phyloP scores from a whole-genome alignment of 139 green algal genomes.

The Coelastrella sp. region DNA sequence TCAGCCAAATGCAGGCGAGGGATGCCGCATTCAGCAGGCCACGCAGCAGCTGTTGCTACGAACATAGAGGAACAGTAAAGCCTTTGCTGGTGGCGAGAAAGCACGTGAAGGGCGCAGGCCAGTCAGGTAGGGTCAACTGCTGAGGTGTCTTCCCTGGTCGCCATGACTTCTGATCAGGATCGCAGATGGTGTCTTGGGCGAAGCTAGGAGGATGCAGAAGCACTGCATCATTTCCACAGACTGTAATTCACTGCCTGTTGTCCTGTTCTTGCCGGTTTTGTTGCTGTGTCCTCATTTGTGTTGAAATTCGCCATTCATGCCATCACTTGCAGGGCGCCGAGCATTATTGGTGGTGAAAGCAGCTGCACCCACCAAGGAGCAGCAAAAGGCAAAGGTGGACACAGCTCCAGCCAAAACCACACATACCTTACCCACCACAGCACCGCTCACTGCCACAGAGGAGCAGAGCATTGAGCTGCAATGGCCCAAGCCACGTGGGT shows the following conservation, averaged over 20 bases:
- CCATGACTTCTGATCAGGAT: not conserved
- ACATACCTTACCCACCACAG: not conserved
- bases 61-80: not conserved
- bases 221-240: not conserved
- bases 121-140: not conserved
- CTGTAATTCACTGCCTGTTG: too few species aligned
- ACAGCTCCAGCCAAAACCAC: slow-evolving; percentile 1
- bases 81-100: not conserved
- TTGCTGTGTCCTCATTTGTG: too few species aligned
- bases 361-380: slow-evolving; percentile 30
- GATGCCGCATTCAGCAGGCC: not conserved
- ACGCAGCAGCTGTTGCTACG: not conserved
- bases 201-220: too few species aligned
- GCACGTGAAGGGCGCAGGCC: not conserved
- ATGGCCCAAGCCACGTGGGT: slow-evolving; percentile 50
- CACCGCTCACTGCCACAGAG: not conserved
- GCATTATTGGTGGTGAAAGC: not conserved
- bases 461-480: slow-evolving; percentile 17
- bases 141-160: not conserved
- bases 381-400: not conserved
- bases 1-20: not conserved
- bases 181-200: too few species aligned
- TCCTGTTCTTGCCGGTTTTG: too few species aligned
- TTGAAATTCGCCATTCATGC: not conserved
- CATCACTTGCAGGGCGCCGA: not conserved